These are phyloP conservation scores for Tylopilus subfusipes DNA, from an alignment of 768 basidiomycete species.

Conservation along the genomic window DNA sequence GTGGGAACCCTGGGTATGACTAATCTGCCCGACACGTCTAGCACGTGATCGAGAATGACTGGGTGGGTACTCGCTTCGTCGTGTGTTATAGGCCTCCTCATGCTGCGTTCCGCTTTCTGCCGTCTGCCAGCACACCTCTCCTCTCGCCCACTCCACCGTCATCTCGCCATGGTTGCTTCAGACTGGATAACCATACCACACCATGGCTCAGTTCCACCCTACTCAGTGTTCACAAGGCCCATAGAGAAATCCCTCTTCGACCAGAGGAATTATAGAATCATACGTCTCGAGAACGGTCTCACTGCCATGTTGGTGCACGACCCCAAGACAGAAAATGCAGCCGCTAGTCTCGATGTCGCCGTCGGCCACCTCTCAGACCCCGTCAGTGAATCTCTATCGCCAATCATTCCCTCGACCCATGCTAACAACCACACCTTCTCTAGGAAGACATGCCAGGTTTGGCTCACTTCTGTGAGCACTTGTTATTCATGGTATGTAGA, in stretches of 20 bases:
- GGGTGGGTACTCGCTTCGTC: constrained; percentile 22
- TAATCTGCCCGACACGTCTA: background rate
- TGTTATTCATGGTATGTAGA: constrained; percentile 84
- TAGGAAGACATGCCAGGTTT: constrained; percentile 88
- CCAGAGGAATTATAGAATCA: constrained; percentile 74
- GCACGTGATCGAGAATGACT: constrained; percentile 21
- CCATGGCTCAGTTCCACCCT: constrained; percentile 36
- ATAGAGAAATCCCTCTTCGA: constrained; percentile 75
- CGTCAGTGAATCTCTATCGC: constrained; percentile 42
- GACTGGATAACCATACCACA: constrained; percentile 22
- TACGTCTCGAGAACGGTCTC: constrained; percentile 86
- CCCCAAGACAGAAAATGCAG: constrained; percentile 84
- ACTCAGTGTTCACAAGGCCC: constrained; percentile 52
- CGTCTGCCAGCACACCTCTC: constrained; percentile 6
- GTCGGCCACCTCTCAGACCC: constrained; percentile 95
- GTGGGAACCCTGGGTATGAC: too few relatives aligned
- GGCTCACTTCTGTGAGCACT: constrained; percentile 94
- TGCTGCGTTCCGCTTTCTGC: constrained; percentile 12
- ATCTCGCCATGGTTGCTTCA: constrained; percentile 21
- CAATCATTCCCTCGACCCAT: background rate
- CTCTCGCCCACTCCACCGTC: constrained; percentile 1
- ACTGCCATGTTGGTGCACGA: constrained; percentile 84
- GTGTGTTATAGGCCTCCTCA: background rate
- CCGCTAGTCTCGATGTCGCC: constrained; percentile 90
- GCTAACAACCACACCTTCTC: background rate